Evolutionary conservation across 2,329 filamentous ascomycete species (phyloP), one percentile per base, ranked within the genome.

Genomic region (Allantophomopsis cytisporea): DNA sequence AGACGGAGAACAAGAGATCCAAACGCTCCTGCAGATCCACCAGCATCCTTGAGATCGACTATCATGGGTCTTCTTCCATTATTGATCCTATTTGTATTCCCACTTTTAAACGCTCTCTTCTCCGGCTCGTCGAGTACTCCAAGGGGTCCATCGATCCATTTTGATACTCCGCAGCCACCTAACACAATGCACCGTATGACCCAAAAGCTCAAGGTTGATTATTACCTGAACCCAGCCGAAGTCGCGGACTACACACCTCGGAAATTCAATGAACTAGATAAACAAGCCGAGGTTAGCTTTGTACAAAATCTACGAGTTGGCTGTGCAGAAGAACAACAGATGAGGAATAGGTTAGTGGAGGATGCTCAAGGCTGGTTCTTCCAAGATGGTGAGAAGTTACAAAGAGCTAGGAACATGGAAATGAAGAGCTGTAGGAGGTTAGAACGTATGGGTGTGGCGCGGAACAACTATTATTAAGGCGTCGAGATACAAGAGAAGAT

Each of bases 1-100:
- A 74, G 86, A 50, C 70, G 81, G 60, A 72, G 91, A 54, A 87
- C 88, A 15, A 76, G 73, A 53, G 68, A 80, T 48, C 68, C 71
- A 23, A 73, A 71, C 47, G 68, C 63, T 60, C 49, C 62, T 65
- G 45, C 62, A 62, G 54, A 65, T 44, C 60, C 66, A 44, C 64
- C 65, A 35, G 66, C 71, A 37, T 71, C 66, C 37, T 54, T 77
- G 56, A 43, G 39, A 21, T 47, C 48, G 23, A 71, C 74, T 47
- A 56, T 94, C 48, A 62, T 84, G 40, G 83, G 86, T 43, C 70
- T 98, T 13, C 70, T 98, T 5, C 89, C 91, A 13, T 78, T 98
- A 38, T 68, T 98, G 39, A 67, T 98, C 47, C 77, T 98, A 51
- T 93, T 98, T 56, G 65, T 96, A 41, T 75, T 89, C 45, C 84